phyloP scores from a whole-genome alignment of 306 rosid species.

The Hippophae rhamnoides region DNA sequence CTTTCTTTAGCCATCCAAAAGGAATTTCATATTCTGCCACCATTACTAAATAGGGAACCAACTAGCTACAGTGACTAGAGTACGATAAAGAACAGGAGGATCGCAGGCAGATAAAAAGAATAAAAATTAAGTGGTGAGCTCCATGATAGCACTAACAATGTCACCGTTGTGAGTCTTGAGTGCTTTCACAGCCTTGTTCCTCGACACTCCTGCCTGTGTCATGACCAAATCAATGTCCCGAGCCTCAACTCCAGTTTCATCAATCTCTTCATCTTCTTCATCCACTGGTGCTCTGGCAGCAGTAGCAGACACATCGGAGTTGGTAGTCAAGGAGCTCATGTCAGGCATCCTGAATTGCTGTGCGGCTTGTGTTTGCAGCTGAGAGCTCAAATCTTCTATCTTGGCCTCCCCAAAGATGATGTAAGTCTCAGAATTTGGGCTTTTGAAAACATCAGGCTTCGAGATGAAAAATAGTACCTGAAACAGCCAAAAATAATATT shows the following conservation, averaged over 20 bases:
- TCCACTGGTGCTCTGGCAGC: conserved; percentile 42
- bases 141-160: conserved; percentile 91
- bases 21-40: too few relatives aligned
- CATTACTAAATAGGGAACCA: too few relatives aligned
- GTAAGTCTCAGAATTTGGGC: conserved; percentile 77
- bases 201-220: conserved; percentile 88
- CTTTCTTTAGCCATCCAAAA: too few relatives aligned
- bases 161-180: conserved; percentile 70
- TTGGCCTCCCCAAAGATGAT: conserved; percentile 81
- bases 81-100: conserved; percentile 4
- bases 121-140: conserved; percentile 54
- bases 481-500: conserved; percentile 4
- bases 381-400: conserved; percentile 84
- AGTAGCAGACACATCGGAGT: conserved; percentile 40
- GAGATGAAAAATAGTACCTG: conserved; percentile 80
- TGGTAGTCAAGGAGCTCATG: conserved; percentile 47
- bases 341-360: conserved; percentile 90
- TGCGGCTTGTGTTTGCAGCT: conserved; percentile 81
- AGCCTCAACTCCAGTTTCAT: conserved; percentile 62
- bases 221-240: conserved; percentile 81
- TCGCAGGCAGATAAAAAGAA: neutral
- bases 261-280: conserved; percentile 67
- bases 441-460: conserved; percentile 88
- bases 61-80: too few relatives aligned
- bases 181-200: conserved; percentile 86